These are phyloP conservation scores for Asclepias syriaca DNA, from an alignment of 257 asterid species.

Conservation along the genomic window DNA sequence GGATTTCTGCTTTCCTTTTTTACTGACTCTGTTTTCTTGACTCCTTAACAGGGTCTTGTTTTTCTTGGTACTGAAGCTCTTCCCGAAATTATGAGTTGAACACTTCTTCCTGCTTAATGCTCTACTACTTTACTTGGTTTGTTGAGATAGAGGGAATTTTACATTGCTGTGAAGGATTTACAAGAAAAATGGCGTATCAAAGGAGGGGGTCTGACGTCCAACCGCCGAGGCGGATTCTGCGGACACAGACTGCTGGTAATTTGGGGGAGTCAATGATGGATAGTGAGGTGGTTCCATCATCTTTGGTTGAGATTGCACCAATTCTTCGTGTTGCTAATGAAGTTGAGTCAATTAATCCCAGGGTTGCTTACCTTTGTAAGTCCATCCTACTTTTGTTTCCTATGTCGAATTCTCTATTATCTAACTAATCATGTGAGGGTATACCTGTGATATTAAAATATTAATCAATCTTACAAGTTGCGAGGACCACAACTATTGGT, in stretches of 20 bases:
- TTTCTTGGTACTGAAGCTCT: background rate
- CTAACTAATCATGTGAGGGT: background rate
- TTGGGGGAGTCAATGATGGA: constrained; percentile 97
- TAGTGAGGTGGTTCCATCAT: constrained; percentile 97
- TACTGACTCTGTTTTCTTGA: background rate
- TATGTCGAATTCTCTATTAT: background rate
- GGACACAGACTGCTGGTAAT: constrained; percentile 93
- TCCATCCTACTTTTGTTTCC: constrained; percentile 12
- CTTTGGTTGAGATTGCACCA: constrained; percentile 91
- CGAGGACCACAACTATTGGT: background rate
- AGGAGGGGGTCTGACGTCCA: constrained; percentile 72
- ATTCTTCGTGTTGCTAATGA: constrained; percentile 98
- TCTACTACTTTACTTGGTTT: background rate
- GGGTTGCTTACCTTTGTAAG: constrained; percentile 98
- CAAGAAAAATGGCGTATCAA: constrained; percentile 80
- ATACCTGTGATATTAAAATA: background rate
- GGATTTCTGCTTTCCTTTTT: background rate
- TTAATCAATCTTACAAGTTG: background rate
- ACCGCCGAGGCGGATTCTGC: constrained; percentile 75
- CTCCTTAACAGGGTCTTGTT: background rate
- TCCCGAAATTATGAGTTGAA: no score
- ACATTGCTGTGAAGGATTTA: constrained; percentile 24
- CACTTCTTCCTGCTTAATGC: background rate
- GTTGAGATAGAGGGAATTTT: constrained; percentile 26
- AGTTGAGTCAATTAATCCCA: constrained; percentile 80